These are phyloP conservation scores for Globisporangium orthogonon DNA, from an alignment of 352 stramenopile species.

Conservation along the genomic window DNA sequence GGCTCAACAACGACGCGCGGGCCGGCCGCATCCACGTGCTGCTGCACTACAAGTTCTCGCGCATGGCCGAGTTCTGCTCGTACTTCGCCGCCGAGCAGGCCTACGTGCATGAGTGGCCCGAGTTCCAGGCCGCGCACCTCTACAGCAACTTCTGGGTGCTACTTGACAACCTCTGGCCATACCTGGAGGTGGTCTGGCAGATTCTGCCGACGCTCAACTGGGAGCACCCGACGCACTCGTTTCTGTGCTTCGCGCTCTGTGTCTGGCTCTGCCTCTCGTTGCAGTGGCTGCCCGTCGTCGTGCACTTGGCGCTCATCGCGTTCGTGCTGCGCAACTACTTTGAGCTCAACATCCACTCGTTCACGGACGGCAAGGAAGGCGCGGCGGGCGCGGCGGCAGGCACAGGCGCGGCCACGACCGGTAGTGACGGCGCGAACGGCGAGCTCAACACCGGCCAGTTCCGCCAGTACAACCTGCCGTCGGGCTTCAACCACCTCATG, in stretches of 20 bases:
- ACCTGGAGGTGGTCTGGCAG: constrained; percentile 79
- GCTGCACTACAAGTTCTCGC: constrained; percentile 85
- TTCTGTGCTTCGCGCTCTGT: constrained; percentile 80
- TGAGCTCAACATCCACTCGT: constrained; percentile 79
- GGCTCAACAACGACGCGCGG: constrained; percentile 79
- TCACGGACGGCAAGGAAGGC: constrained; percentile 48
- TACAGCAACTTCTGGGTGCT: constrained; percentile 88
- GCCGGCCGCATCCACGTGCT: constrained; percentile 77
- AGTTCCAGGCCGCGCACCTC: constrained; percentile 74
- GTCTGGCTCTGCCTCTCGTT: constrained; percentile 82
- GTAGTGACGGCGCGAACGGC: constrained; percentile 21
- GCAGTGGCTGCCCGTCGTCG: constrained; percentile 73
- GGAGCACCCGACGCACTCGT: constrained; percentile 78
- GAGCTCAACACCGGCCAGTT: constrained; percentile 38
- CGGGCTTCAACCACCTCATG: constrained; percentile 83
- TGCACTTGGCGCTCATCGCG: constrained; percentile 73
- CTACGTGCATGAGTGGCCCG: constrained; percentile 74
- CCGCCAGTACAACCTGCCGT: constrained; percentile 73
- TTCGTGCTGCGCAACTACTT: constrained; percentile 84
- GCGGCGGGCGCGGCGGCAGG: not conserved
- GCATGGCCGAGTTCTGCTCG: constrained; percentile 77
- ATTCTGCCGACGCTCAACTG: constrained; percentile 81
- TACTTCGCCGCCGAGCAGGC: constrained; percentile 70
- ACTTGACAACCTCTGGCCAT: constrained; percentile 79
- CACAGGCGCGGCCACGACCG: constrained; percentile 1